Evolutionary conservation across 2,329 filamentous ascomycete species (phyloP), one percentile per base, ranked within the genome.

Genomic region (Tolypocladium paradoxum): DNA sequence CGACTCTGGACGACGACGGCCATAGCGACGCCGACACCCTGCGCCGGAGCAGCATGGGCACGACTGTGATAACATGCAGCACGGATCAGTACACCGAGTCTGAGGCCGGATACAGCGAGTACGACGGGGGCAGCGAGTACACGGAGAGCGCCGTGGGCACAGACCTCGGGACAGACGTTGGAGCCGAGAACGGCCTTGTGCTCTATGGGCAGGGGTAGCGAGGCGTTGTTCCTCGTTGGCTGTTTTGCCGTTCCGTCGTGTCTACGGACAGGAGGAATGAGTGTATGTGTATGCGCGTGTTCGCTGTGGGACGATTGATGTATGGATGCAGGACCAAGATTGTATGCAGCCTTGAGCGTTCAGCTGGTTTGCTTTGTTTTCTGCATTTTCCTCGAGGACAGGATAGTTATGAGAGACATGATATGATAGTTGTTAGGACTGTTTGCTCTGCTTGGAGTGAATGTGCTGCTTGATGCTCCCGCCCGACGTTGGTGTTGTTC

Each of bases 21-120:
- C 69, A 66, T 9, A 83, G 77, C 60, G 82, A 86, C 35, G 65
- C 70, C 2, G 74, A 72, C 24, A 79, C 75, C 6, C 64, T 78
- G 54, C 68, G 78, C 43, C 67, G 76, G 53, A 72, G 69, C 40
- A 79, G 76, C 57, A 65, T 71, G 12, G 75, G 73, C 40, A 77
- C 74, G 7, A 76, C 76, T 2, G 71, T 77, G 37, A 68, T 77
- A 37, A 74, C 72, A 1, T 66, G 65, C 36, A 68, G 65, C 54
- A 71, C 68, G 2, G 70, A 70, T 16, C 63, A 60, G 62, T 71
- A 65, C 56, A 66, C 61, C 6, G 67, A 67, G 31, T 66, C 67
- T 20, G 71, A 74, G 38, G 60, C 62, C 24, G 64, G 65, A 6
- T 68, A 69, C 48, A 69, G 66, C 52, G 68, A 70, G 48, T 68